phyloP scores from a whole-genome alignment of 148 eudicot species.

The Silene conica region DNA sequence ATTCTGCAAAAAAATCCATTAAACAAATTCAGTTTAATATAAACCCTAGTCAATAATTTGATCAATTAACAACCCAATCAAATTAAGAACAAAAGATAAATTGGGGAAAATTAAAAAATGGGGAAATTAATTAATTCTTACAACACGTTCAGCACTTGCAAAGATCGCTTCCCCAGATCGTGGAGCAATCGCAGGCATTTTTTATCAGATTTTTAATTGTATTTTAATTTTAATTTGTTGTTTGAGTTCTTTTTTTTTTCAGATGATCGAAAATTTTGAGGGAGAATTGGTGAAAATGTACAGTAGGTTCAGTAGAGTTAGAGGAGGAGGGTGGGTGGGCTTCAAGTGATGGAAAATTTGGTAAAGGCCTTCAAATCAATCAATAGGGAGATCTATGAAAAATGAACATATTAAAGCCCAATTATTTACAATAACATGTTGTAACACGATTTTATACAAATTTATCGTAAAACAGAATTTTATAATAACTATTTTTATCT shows the following conservation, averaged over 20 bases:
- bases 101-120: background rate
- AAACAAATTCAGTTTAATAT: background rate
- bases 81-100: background rate
- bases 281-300: background rate
- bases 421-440: too few species aligned
- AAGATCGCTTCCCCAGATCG: slow-evolving; percentile 46
- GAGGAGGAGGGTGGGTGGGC: too few species aligned
- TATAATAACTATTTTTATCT: too few species aligned
- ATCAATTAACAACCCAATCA: background rate
- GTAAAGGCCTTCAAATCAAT: too few species aligned
- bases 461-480: too few species aligned
- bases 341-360: too few species aligned
- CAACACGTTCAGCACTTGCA: slow-evolving; percentile 43
- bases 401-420: too few species aligned
- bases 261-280: background rate
- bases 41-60: background rate
- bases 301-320: background rate
- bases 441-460: too few species aligned
- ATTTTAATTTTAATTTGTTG: background rate
- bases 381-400: background rate
- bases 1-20: slow-evolving; percentile 38
- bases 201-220: slow-evolving; percentile 1
- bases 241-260: background rate
- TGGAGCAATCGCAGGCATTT: slow-evolving; percentile 39
- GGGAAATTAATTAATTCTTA: slow-evolving; percentile 7